Base-by-base conservation (phyloP, 2,329 filamentous ascomycete genomes). In the Calonectria leucothoes region DNA sequence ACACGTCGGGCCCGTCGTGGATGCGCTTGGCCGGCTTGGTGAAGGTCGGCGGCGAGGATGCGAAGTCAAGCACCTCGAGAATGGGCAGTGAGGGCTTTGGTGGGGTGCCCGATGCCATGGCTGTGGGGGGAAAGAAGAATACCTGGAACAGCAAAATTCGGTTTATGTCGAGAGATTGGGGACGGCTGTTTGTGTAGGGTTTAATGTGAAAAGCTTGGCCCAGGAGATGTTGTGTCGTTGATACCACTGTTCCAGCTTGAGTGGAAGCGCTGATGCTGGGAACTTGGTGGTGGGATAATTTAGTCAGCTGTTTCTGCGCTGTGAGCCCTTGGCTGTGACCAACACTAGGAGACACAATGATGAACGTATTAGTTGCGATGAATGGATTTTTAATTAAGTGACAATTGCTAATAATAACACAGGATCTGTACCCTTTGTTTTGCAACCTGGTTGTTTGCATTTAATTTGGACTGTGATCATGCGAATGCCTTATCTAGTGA, bases 1-100 rank as follows among this genome's bases (percentile, higher is more conserved):
- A 84, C 69, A 99, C 94, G 88, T 98, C 95, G 73, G 93, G 87
- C 70, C 93, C 93, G 80, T 97, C 94, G 85, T 98, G 90, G 86
- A 99, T 99, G 81, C 89, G 89, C 84, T 98, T 99, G 70, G 83
- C 82, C 0, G 97, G 97, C 51, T 87, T 86, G 66, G 87, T 82
- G 84, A 98, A 98, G 33, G 78, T n/a, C n/a, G 75, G 81, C 37
- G 87, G 83, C 25, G 81, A 75, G n/a, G 85, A 83, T 23, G 84
- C 82, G 23, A 84, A 81, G 80, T 91, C 87, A 61, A 94, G 84
- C n/a, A 86, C 76, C 71, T 86, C 83, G 51, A 91, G 86, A 71
- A 83, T 82, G 59, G 81, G 77, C 31, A 77, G 66, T 66, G 81
- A 78, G 45, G 77, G 65, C 42, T 70, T 72, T 73, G 64, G 75